These are phyloP conservation scores for Exidia glandulosa DNA, from an alignment of 768 basidiomycete genomes.

Conservation along the genomic window DNA sequence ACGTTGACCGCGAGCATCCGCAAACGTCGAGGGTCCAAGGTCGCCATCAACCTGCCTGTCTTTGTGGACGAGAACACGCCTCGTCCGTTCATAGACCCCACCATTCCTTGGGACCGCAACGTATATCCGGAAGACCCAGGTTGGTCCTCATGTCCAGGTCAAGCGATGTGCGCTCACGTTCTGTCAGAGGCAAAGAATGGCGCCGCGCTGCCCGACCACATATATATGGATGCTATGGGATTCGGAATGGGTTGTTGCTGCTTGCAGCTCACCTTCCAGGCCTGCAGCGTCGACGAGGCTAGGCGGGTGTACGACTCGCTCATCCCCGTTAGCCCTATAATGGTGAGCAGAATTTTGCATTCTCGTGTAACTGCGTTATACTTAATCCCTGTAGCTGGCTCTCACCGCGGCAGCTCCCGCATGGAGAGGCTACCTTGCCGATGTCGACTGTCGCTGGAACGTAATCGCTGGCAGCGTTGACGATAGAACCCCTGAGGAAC, in stretches of 20 bases:
- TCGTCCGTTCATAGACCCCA: slow-evolving; percentile 80
- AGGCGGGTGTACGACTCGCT: slow-evolving; percentile 89
- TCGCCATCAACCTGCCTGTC: slow-evolving; percentile 88
- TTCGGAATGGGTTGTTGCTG: slow-evolving; percentile 99
- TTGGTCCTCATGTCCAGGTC: slow-evolving; percentile 23
- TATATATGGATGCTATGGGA: slow-evolving; percentile 99
- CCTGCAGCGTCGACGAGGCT: slow-evolving; percentile 87
- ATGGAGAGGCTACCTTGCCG: slow-evolving; percentile 89
- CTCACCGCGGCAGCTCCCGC: slow-evolving; percentile 89
- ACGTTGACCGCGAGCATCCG: slow-evolving; percentile 96
- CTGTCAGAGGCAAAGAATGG: slow-evolving; percentile 75
- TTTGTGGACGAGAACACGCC: slow-evolving; percentile 84
- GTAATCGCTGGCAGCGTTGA: slow-evolving; percentile 97
- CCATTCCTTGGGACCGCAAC: slow-evolving; percentile 78
- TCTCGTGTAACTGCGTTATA: not conserved
- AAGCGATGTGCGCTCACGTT: slow-evolving; percentile 5
- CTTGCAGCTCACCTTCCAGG: slow-evolving; percentile 94
- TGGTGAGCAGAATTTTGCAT: slow-evolving; percentile 36
- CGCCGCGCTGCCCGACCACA: slow-evolving; percentile 79
- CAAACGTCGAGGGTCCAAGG: slow-evolving; percentile 80
- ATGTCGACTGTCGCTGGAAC: slow-evolving; percentile 98
- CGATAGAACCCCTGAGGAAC: slow-evolving; percentile 90
- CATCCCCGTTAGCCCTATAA: slow-evolving; percentile 87
- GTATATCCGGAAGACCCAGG: slow-evolving; percentile 79
- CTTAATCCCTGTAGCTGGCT: slow-evolving; percentile 51